Evolutionary conservation across 2,329 filamentous ascomycete genomes (phyloP).

Genomic region (Nigrospora sphaerica): DNA sequence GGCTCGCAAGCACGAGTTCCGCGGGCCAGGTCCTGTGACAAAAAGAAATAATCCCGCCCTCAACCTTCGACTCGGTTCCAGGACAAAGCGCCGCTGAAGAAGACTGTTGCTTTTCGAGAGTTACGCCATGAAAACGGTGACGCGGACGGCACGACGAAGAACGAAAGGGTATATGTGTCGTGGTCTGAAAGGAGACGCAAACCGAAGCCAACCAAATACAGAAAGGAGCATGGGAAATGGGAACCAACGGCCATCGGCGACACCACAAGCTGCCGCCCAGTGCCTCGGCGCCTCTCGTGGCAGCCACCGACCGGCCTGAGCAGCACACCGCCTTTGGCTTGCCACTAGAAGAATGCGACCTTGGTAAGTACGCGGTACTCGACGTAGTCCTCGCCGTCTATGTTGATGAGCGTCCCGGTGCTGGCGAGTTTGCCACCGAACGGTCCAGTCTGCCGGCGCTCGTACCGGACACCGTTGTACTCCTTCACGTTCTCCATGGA

Average conservation of each 20-base stretch:
- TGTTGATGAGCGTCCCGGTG: constrained; percentile 53
- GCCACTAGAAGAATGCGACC: constrained; percentile 48
- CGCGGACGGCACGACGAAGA: background rate
- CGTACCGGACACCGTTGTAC: constrained; percentile 54
- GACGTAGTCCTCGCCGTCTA: constrained; percentile 61
- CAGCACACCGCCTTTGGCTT: too few species aligned
- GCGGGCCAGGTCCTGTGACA: too few species aligned
- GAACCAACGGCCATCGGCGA: too few species aligned
- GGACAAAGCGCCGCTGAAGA: too few species aligned
- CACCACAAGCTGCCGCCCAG: too few species aligned
- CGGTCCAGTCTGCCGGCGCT: constrained; percentile 52
- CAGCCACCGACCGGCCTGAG: background rate
- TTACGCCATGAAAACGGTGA: too few species aligned
- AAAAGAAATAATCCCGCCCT: too few species aligned
- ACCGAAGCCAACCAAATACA: background rate
- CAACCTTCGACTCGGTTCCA: too few species aligned
- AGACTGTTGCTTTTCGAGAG: too few species aligned
- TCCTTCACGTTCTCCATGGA: constrained; percentile 45
- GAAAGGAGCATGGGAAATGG: too few species aligned
- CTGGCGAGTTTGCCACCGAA: constrained; percentile 59
- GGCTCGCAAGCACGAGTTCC: too few species aligned
- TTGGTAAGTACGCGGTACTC: constrained; percentile 60
- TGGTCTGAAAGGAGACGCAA: background rate
- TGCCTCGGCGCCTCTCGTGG: too few species aligned
- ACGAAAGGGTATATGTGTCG: constrained; percentile 1